phyloP scores from a whole-genome alignment of 768 basidiomycete genomes.

The Xerocomellus chrysenteron region DNA sequence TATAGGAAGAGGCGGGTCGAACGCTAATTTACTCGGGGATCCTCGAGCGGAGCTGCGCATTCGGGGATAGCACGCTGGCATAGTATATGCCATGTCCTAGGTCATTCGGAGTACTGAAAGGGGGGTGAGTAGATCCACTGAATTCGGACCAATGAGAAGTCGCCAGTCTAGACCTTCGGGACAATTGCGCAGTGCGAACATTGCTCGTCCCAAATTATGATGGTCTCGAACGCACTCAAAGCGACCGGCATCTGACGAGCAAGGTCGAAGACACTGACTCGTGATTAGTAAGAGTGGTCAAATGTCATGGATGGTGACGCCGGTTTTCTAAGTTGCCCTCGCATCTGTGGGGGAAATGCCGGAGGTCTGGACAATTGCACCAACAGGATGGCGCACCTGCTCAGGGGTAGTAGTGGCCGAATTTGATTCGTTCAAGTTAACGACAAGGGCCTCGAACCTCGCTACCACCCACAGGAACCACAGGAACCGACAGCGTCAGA shows the following conservation, averaged over 20 bases:
- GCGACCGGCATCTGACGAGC: neutral
- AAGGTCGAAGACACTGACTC: neutral
- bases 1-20: conserved; percentile 4
- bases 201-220: neutral
- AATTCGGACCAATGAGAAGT: neutral
- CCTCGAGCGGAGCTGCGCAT: neutral
- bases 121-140: neutral
- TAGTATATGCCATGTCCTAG: neutral
- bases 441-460: conserved; percentile 7
- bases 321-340: too few species aligned
- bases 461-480: neutral
- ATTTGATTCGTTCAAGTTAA: neutral
- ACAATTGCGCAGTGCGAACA: neutral
- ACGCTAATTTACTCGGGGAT: neutral
- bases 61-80: neutral
- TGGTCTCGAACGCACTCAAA: conserved; percentile 1
- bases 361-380: conserved; percentile 11
- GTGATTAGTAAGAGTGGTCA: neutral
- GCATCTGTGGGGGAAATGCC: too few species aligned
- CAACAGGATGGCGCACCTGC: conserved; percentile 3
- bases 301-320: neutral
- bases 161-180: conserved; percentile 12
- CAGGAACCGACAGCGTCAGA: neutral
- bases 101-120: neutral
- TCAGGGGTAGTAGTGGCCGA: neutral